Base-by-base conservation (phyloP, 805 yeast genomes). In the Wickerhamomyces alni region DNA sequence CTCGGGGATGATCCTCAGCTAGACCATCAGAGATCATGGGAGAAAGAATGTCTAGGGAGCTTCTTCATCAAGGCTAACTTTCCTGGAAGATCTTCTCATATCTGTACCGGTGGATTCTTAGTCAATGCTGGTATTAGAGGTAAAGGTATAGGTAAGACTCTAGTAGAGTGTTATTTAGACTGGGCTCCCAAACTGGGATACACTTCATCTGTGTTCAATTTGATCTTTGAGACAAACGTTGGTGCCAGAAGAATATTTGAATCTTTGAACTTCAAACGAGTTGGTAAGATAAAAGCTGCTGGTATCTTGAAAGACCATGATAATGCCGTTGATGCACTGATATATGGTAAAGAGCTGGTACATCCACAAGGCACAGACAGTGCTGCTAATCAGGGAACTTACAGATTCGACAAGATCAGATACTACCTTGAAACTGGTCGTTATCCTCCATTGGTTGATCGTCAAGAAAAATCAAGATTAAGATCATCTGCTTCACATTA, bases 121-220 rank as follows among this genome's bases (percentile, higher is more conserved):
- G 98, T 91, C 3, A 88, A 91, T 60, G 93, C 95, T 4, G 95
- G 95, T 47, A 87, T 87, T 50, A 68, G 99, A 52, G 88, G 91
- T 19, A 86, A 84, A 57, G 96, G 97, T 5, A 86, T 93, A 21
- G 99, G 98, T 5, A 69, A 82, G 40, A 83, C 93, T 0, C 60
- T 93, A 45, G 80, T 85, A 15, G 95, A 87, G 52, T 82, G 94
- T 51, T 87, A 78, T 51, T 58, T 89, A 18, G 87, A 82, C 43
- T 93, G 98, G 98, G 87, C 97, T 1, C 91, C 91, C 12, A 70
- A 79, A 45, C 66, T 93, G 30, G 96, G 96, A 4, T 91, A 85
- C 61, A 84, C 91, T 1, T 84, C 87, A 47, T 75, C 86, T 6
- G 75, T 85, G 46, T 85, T 93, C 63, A 87, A 88, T 47, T 66